Percentiles rank a stretch among this genome's conserved stretches.
Evolutionary conservation across 768 basidiomycete genomes (phyloP).

Genomic region (Pseudohyphozyma bogoriensis): DNA sequence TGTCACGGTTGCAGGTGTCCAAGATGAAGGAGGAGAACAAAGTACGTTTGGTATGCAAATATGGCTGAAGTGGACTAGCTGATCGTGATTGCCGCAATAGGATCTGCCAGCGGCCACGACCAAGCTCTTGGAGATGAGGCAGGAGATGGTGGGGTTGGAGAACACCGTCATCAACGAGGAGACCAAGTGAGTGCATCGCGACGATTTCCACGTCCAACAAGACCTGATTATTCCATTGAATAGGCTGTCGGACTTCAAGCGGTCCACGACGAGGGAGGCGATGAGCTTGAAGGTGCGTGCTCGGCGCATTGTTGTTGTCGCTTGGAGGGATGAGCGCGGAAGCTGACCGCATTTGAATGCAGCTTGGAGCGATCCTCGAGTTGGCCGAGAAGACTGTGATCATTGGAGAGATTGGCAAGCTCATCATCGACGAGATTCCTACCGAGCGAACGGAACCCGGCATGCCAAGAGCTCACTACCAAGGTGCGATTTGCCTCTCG

Average conservation of each 20-base stretch:
- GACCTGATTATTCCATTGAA: not conserved
- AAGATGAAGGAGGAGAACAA: constrained; percentile 46
- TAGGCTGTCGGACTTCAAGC: constrained; percentile 41
- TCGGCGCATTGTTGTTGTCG: not conserved
- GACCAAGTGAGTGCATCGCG: constrained; percentile 4
- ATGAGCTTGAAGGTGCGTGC: constrained; percentile 36
- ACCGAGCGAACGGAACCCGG: constrained; percentile 41
- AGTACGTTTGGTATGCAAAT: not conserved
- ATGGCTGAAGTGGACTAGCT: not conserved
- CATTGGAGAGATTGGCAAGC: constrained; percentile 42
- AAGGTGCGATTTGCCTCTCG: constrained; percentile 21
- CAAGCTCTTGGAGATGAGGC: constrained; percentile 38
- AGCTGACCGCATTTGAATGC: not conserved
- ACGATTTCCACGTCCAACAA: not conserved
- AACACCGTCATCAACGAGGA: constrained; percentile 31
- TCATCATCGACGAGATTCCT: constrained; percentile 42
- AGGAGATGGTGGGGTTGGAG: constrained; percentile 38
- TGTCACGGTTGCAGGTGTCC: not conserved
- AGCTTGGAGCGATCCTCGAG: constrained; percentile 41
- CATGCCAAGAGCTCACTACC: constrained; percentile 39
- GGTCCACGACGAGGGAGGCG: constrained; percentile 38
- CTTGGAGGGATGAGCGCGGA: not conserved
- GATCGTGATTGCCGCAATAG: not conserved
- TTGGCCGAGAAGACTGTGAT: constrained; percentile 42
- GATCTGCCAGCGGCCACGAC: constrained; percentile 38